phyloP scores from a whole-genome alignment of 257 asterid genomes.

The Galeopsis tetrahit region DNA sequence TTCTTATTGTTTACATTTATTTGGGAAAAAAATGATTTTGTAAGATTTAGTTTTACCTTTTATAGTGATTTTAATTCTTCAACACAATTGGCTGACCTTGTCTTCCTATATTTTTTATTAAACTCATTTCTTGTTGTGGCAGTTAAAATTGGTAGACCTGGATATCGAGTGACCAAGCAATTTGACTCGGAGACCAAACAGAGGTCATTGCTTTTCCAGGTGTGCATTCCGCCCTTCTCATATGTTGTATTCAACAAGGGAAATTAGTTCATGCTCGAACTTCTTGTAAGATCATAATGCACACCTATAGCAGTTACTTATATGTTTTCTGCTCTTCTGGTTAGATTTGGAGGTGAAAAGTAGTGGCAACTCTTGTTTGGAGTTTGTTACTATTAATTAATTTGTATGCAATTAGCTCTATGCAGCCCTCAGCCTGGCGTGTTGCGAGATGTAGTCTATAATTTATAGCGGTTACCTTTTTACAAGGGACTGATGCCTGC shows the following conservation, averaged over 20 bases:
- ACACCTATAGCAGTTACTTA: not conserved
- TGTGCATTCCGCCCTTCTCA: slow-evolving; percentile 27
- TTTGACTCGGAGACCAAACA: slow-evolving; percentile 92
- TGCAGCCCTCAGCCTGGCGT: slow-evolving; percentile 2
- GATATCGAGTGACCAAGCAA: slow-evolving; percentile 96
- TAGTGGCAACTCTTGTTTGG: not conserved
- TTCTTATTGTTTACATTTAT: not conserved
- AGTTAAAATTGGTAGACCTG: slow-evolving; percentile 99
- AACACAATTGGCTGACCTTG: not conserved
- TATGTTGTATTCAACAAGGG: not conserved
- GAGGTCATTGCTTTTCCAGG: slow-evolving; percentile 96
- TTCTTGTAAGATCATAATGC: slow-evolving; percentile 17
- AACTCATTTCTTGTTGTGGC: slow-evolving; percentile 33
- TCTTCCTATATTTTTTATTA: slow-evolving; percentile 3
- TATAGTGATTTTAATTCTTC: not conserved
- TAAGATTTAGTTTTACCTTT: not conserved
- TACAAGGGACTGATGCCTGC: not conserved
- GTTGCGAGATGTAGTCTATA: not conserved
- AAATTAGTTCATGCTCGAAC: not conserved
- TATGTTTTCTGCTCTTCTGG: not conserved
- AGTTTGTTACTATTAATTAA: not conserved
- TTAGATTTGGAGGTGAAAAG: not conserved
- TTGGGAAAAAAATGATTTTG: not conserved
- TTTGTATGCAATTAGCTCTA: not conserved
- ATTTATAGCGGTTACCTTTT: not conserved